Conservation (phyloP, 495 filamentous ascomycete genomes). For the Amorphotheca resinae region DNA sequence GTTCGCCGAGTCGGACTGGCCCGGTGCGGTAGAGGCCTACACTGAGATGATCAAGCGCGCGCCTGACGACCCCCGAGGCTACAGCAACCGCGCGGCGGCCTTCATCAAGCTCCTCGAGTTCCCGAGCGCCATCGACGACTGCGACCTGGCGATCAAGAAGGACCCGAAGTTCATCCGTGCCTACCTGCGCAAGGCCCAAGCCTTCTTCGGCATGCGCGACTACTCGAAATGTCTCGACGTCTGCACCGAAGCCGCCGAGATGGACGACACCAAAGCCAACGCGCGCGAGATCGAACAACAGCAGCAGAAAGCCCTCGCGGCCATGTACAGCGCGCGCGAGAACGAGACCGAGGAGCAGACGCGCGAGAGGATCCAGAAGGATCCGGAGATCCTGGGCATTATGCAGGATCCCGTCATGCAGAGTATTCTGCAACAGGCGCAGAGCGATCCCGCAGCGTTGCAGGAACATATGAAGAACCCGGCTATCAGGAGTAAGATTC, state of each 20-base stretch:
- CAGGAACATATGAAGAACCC: slow-evolving; percentile 96
- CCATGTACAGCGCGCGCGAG: slow-evolving; percentile 77
- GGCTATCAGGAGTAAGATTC: slow-evolving; percentile 69
- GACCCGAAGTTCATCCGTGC: slow-evolving; percentile 91
- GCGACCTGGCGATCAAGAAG: slow-evolving; percentile 77
- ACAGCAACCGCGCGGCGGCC: slow-evolving; percentile 92
- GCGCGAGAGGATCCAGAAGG: slow-evolving; percentile 76
- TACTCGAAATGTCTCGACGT: slow-evolving; percentile 88
- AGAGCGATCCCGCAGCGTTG: slow-evolving; percentile 80
- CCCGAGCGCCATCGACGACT: slow-evolving; percentile 85
- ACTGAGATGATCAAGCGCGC: slow-evolving; percentile 94
- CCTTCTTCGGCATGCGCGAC: slow-evolving; percentile 91
- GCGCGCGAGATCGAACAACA: slow-evolving; percentile 84
- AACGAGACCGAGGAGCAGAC: slow-evolving; percentile 97
- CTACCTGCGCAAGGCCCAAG: slow-evolving; percentile 89
- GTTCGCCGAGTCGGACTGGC: slow-evolving; percentile 96
- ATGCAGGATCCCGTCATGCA: slow-evolving; percentile 96
- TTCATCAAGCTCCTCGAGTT: slow-evolving; percentile 95
- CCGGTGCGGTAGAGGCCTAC: slow-evolving; percentile 89
- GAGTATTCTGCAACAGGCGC: slow-evolving; percentile 90
- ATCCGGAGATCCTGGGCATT: slow-evolving; percentile 90
- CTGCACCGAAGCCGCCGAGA: slow-evolving; percentile 64
- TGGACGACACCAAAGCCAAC: slow-evolving; percentile 62
- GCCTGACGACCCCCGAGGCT: slow-evolving; percentile 86
- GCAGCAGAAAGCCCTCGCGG: slow-evolving; percentile 84